Evolutionary conservation across 768 basidiomycete species (phyloP), one percentile per base, ranked within the genome.

Genomic region (Leccinellum luteum): DNA sequence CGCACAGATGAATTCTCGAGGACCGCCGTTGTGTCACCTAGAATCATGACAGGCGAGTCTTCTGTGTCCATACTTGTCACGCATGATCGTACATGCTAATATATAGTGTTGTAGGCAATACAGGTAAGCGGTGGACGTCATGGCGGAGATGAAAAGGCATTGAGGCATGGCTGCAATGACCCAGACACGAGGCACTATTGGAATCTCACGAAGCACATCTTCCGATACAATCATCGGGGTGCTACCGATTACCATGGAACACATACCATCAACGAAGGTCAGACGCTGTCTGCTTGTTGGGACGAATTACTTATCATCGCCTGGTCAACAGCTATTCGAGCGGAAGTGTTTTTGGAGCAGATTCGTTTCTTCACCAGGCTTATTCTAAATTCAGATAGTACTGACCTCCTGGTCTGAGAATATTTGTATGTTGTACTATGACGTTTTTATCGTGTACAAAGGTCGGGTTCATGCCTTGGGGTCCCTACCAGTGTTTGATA

Each of bases 131-230:
- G 21, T 57, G 54, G 23, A 60, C 47, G 60, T 56, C 38, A 51
- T 53, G 27, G 28, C 64, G 64, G 60, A 69, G 38, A 62, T 65
- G 60, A 69, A 41, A 41, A 53, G 38, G 48, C 8, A 21, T 31
- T 63, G 58, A 73, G 19, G 57, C 58, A 54, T 55, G 57, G 19
- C 6, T 55, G 34, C 47, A 19, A 55, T 52, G 51, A 51, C 43
- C 2, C 60, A 78, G 79, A 82, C 63, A 81, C 81, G 15, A 60
- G 69, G 43, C 69, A 70, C 51, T 79, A 80, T 52, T 79, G 79
- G 80, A 69, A 71, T 54, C 71, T 82, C 25, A 79, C 80, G 21
- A 61, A 60, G 32, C 74, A 80, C 59, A 80, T 81, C 55, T 79
- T 79, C 69, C 78, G 79, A 43, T 82, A 79, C 63, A 69, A 69